Base-by-base conservation (phyloP, 2,329 filamentous ascomycete species). In the Colletotrichum sp. region DNA sequence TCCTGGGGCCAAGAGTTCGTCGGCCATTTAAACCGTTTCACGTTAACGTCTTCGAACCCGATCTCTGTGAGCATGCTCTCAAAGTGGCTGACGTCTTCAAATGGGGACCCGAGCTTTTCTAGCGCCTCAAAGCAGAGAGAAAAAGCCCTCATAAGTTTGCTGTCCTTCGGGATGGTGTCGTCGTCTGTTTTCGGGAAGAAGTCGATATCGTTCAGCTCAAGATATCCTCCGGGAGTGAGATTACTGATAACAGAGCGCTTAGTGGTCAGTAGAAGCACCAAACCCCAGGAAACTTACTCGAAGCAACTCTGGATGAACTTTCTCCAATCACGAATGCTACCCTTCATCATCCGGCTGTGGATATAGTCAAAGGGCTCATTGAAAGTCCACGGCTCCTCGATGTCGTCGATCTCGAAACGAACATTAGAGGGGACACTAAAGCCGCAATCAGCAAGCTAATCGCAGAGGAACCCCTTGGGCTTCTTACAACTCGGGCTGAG, bases 331-430 rank as follows among this genome's bases (percentile, higher is more conserved):
- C 84, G 81, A 69, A 92, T 88, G 73, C 87, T 88, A n/a, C 86
- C 86, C 7, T 85, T 85, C 82, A 92, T 86, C 70, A 89, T 86
- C 32, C 90, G 86, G 55, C 85, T 83, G 80, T 91, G 89, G 72
- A 92, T 88, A 79, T 88, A 90, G 82, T 92, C 90, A 80, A 91
- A 92, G 69, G 88, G 83, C 3, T 30, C 24, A 24, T 24, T 24
- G 8, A 78, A 82, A 9, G 87, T 81, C 90, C 90, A 92, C 2
- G 87, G 83, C 73, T 89, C 86, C 77, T 90, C 89, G 34, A 87
- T 83, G 78, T 92, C 90, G 77, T 91, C 89, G 52, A 91, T 85
- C 16, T 24, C 21, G 32, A 64, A 64, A 6, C 32, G n/a, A 8
- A 64, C 60, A 28, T 64, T 39, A 12, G 60, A 21, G 12, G 60